Conservation (phyloP, 2,329 filamentous ascomycete species). For the Myriosclerotinia curreyana region DNA sequence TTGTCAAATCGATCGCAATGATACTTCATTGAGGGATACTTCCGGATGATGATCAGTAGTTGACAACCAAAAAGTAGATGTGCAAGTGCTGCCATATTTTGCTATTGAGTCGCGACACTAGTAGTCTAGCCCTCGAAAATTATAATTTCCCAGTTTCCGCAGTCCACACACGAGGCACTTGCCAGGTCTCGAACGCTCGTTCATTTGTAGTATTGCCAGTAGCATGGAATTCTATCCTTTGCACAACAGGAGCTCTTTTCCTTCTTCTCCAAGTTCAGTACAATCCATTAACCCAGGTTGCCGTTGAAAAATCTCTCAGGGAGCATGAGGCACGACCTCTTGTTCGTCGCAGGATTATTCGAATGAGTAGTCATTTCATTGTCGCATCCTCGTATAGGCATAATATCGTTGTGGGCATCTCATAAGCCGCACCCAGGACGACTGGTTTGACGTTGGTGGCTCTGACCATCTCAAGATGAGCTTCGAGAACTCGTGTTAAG, state of each 20-base stretch:
- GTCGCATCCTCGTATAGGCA: neutral
- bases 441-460: too few relatives aligned
- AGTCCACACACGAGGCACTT: neutral
- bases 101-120: neutral
- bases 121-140: neutral
- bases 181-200: neutral
- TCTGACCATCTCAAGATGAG: neutral
- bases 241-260: too few relatives aligned
- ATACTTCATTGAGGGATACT: neutral
- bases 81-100: slow-evolving; percentile 2
- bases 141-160: neutral
- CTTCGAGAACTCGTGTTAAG: neutral
- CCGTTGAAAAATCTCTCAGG: too few relatives aligned
- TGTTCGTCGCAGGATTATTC: neutral
- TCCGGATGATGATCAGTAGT: neutral
- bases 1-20: neutral
- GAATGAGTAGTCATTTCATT: neutral
- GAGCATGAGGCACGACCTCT: neutral
- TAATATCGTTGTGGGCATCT: too few relatives aligned
- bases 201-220: too few relatives aligned
- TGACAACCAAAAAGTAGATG: neutral
- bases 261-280: neutral
- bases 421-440: neutral
- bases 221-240: neutral
- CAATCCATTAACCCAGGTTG: neutral